A percentile compares a stretch with the other conserved stretches of the same genome.
phyloP scores from a whole-genome alignment of 208 protist genomes.

The Leishmania gerbilli region DNA sequence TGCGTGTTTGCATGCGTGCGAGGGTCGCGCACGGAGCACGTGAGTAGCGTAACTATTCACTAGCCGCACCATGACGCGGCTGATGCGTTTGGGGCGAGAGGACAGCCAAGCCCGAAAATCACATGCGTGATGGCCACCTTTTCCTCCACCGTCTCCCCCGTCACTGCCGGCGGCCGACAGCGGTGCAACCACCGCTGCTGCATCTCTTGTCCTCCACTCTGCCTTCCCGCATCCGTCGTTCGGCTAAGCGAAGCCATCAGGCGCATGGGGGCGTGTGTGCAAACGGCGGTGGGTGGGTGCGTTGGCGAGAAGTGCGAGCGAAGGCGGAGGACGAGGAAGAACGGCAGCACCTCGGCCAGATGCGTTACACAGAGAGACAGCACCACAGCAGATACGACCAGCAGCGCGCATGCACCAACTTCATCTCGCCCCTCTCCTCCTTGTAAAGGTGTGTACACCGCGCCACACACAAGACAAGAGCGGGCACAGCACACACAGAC shows the following conservation, averaged over 20 bases:
- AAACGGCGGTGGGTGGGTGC: not conserved
- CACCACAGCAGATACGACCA: not conserved
- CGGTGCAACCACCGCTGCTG: not conserved
- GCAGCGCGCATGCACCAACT: not conserved
- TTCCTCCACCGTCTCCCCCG: no score
- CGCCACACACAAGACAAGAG: no score
- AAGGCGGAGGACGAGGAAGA: not conserved
- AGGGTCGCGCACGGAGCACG: no score
- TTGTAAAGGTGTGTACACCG: no score
- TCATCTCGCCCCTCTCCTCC: no score
- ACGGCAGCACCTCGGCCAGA: no score
- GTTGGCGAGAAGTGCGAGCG: not conserved
- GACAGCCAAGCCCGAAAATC: not conserved
- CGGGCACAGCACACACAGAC: no score
- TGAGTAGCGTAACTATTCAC: no score
- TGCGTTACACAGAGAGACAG: not conserved
- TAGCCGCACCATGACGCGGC: not conserved
- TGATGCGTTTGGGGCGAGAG: not conserved
- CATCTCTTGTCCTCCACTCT: not conserved
- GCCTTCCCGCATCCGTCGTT: not conserved
- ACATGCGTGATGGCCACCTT: not conserved
- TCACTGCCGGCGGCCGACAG: not conserved
- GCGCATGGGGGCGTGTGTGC: not conserved
- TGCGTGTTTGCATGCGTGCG: no score
- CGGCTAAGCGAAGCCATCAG: not conserved